These are phyloP conservation scores for Trichoderma gamsii DNA, from an alignment of 495 filamentous ascomycete genomes.

Conservation along the genomic window DNA sequence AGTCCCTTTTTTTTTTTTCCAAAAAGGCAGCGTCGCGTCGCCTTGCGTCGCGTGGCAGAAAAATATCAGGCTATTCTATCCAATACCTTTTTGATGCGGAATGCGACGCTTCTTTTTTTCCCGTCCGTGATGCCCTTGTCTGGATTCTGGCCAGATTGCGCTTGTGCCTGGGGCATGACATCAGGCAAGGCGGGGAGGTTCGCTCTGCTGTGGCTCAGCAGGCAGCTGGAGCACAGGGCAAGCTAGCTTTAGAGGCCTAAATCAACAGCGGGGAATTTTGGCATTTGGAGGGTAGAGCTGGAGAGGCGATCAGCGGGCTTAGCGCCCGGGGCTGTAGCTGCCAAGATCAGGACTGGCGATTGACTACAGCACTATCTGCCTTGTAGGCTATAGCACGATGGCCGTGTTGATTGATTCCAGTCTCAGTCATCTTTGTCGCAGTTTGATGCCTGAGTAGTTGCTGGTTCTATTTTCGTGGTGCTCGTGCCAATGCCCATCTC, in stretches of 20 bases:
- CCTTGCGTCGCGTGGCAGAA: background rate
- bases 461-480: too few relatives aligned
- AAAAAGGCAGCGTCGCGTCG: background rate
- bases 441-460: too few relatives aligned
- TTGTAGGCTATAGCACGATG: too few relatives aligned
- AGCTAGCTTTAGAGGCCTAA: background rate
- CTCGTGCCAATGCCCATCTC: too few relatives aligned
- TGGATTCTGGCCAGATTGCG: constrained; percentile 10
- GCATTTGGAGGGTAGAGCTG: background rate
- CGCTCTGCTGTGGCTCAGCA: background rate
- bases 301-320: constrained; percentile 12
- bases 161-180: constrained; percentile 13
- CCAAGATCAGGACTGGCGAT: background rate
- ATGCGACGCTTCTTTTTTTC: constrained; percentile 2
- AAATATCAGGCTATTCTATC: background rate
- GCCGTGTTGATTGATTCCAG: too few relatives aligned
- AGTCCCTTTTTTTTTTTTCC: too few relatives aligned
- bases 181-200: background rate
- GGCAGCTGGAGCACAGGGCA: too few relatives aligned
- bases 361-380: background rate
- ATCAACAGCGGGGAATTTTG: background rate
- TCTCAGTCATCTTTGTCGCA: too few relatives aligned
- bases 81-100: background rate
- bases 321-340: background rate
- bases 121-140: background rate